Conservation (phyloP, 2,329 filamentous ascomycete species). For the Monilinia fructicola region DNA sequence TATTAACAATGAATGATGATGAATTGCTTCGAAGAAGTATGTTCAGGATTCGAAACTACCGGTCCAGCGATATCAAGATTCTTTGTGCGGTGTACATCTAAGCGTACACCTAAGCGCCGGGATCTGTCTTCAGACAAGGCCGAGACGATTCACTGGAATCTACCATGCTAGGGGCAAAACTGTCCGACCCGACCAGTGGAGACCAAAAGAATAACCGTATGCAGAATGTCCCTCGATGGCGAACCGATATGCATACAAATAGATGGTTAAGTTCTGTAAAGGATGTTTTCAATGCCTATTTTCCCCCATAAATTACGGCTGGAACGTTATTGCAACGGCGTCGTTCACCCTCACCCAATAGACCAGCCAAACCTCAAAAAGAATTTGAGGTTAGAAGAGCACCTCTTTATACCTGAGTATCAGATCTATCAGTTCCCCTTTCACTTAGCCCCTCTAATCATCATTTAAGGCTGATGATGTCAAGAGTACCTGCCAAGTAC, state of each 20-base stretch:
- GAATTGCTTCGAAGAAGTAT: background rate
- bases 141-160: background rate
- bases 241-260: background rate
- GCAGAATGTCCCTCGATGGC: background rate
- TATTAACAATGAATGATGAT: background rate
- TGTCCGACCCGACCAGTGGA: background rate
- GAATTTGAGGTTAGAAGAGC: background rate
- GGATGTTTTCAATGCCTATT: background rate
- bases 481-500: conserved; percentile 6
- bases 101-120: conserved; percentile 2
- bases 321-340: background rate
- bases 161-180: background rate
- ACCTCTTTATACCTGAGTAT: conserved; percentile 14
- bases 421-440: background rate
- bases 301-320: background rate
- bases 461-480: conserved; percentile 13
- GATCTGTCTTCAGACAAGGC: background rate
- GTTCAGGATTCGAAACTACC: background rate
- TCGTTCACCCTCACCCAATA: background rate
- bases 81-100: background rate
- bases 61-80: background rate
- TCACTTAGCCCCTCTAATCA: background rate
- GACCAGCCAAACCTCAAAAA: background rate
- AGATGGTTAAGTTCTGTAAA: background rate
- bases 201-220: background rate